Base-by-base conservation (phyloP, 257 asterid species). In the Apocynum venetum region DNA sequence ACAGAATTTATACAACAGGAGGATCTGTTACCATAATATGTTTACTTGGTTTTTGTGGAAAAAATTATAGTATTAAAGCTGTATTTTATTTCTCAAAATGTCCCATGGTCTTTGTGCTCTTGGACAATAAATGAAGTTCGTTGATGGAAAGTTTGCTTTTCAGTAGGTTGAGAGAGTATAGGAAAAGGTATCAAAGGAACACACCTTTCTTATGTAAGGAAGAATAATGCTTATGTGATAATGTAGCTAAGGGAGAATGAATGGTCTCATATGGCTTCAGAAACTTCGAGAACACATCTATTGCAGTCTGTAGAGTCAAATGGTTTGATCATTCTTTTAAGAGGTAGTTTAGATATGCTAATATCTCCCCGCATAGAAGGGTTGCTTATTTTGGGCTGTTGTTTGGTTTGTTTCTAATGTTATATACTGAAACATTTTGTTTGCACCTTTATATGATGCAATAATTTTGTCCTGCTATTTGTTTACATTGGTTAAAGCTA, bases 401-500 rank as follows among this genome's bases (percentile, higher is more conserved):
- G 19, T 44, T 66, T 10, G 46, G 71, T 35, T 41, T 12, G 19
- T 66, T 41, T 55, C 51, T 57, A 49, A 6, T 61, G 63, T 35
- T 41, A 12, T 2, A 56, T 41, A 53, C 48, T 41, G 12, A 3
- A 48, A 53, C 71, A 46, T 82, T 48, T 51, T 11, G 72, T 36
- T 46, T 79, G 76, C 51, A 31, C 51, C 60, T 80, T 36, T 75
- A 65, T 36, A 38, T 71, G 44, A 71, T 64, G 40, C 74, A 81
- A 68, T 80, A 52, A 81, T 57, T 71, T 77, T 80, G 43, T 77
- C 73, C 57, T 81, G 78, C 76, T 75, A 74, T 79, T 83, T 67
- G 65, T 78, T 82, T 48, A 77, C 78, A 65, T 65, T 81, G 84
- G 74, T 59, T 86, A 85, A 78, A 96, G 99, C 93, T 93, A 70